Conservation (phyloP, 2,329 filamentous ascomycete genomes). For the Fusarium acutatum region DNA sequence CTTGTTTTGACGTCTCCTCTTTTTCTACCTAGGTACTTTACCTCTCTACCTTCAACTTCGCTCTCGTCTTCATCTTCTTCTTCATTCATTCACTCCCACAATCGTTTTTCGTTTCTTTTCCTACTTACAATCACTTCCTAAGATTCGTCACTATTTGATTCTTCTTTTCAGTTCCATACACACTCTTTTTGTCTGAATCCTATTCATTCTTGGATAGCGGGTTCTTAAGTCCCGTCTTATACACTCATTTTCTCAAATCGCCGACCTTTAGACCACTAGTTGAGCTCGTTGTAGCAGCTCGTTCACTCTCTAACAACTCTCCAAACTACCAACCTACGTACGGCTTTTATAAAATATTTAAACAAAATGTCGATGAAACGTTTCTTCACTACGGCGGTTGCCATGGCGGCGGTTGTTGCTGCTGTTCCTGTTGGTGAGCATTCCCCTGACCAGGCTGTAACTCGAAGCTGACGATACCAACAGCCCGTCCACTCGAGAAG, state of each 20-base stretch:
- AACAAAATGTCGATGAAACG: slow-evolving; percentile 32
- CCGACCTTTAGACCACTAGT: slow-evolving; percentile 6
- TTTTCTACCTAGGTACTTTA: not conserved
- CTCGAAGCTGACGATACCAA: not conserved
- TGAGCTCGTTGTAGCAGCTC: slow-evolving; percentile 17
- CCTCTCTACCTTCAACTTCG: not conserved
- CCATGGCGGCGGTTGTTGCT: slow-evolving; percentile 31
- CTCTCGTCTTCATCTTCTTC: not conserved
- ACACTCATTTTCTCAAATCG: slow-evolving; percentile 11
- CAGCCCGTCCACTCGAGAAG: slow-evolving; percentile 23
- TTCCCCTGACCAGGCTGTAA: too few relatives aligned
- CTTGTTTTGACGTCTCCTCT: not conserved
- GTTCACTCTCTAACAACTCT: slow-evolving; percentile 15
- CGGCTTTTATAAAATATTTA: not conserved
- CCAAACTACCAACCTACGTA: not conserved
- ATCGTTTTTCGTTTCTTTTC: not conserved
- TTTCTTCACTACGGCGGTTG: slow-evolving; percentile 38
- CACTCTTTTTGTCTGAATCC: slow-evolving; percentile 22
- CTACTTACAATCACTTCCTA: slow-evolving; percentile 16
- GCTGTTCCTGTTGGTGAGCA: slow-evolving; percentile 39
- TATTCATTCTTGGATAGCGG: slow-evolving; percentile 24
- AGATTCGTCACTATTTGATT: slow-evolving; percentile 11
- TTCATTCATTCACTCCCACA: slow-evolving; percentile 15
- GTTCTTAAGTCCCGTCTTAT: slow-evolving; percentile 8
- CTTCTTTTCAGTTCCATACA: slow-evolving; percentile 7